Conservation (phyloP, 2,329 filamentous ascomycete genomes). For the Colletotrichum tropicale region DNA sequence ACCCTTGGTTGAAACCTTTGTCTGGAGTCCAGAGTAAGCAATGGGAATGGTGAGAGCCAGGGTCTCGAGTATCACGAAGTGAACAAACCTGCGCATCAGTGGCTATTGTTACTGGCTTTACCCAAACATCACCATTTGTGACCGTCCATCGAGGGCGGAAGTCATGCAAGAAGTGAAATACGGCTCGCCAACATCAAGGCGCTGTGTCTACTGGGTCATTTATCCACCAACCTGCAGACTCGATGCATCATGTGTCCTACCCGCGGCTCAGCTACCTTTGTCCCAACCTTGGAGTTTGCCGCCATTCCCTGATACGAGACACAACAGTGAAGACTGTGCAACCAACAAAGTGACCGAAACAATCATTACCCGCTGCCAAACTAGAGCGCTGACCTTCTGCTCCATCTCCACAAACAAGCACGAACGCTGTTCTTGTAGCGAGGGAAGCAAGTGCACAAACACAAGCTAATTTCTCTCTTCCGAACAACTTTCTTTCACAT, state of each 20-base stretch:
- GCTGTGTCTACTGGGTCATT: not conserved
- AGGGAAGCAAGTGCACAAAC: not conserved
- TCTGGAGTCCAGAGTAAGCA: not conserved
- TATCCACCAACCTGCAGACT: not conserved
- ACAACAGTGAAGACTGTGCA: not conserved
- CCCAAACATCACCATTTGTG: not conserved
- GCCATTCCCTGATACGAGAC: not conserved
- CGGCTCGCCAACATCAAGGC: not conserved
- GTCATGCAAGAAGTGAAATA: not conserved
- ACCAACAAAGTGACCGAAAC: not conserved
- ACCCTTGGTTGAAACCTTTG: not conserved
- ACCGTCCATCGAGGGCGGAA: accelerated
- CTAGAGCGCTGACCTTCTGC: not conserved
- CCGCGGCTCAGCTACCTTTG: accelerated
- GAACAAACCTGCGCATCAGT: not conserved
- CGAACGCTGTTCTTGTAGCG: not conserved
- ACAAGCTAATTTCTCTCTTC: not conserved
- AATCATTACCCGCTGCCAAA: not conserved
- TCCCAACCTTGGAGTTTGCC: not conserved
- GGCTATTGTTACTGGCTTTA: not conserved
- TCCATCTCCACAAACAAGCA: not conserved
- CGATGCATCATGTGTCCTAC: not conserved
- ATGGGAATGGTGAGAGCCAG: not conserved
- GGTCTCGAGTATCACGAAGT: not conserved
- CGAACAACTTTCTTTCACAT: not conserved